Base-by-base conservation (phyloP, 2,329 filamentous ascomycete species). In the Penicillium verrucosum region DNA sequence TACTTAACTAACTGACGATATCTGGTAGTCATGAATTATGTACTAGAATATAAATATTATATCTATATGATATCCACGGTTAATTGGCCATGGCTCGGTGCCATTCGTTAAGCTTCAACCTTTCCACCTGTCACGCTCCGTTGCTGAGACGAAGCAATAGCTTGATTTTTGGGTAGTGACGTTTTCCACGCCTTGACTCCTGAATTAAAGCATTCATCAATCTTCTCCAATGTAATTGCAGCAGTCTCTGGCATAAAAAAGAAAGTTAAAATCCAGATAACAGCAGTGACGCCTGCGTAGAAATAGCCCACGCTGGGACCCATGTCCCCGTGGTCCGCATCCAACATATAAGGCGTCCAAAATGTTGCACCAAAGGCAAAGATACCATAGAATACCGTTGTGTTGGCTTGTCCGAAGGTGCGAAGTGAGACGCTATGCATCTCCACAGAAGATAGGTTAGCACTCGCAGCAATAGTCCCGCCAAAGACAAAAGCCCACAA, bases 271-370 rank as follows among this genome's bases (percentile, higher is more conserved):
- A 51, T 27, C 5, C 50, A 48, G 29, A 67, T 60, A 3, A 61
- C 51, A 4, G 61, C 54, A 2, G 65, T 65, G 2, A 68, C 59
- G 0, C 58, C 65, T 1, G 63, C 64, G 45, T 70, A 70, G 40
- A 70, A 70, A 37, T 70, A 70, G 2, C 68, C 67, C n/a, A 70
- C 68, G 46, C 60, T 66, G 3, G 66, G 34, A 1, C 67, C 66
- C 65, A 67, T 67, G 32, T 66, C 54, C 21, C 65, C 65, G 32
- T 68, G 65, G 11, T 59, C 43, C 0, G 52, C 40, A 18, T 48
- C 59, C 9, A 68, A 43, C 65, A 66, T 67, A 30, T 67, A 67
- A 3, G 64, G 65, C 0, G 60, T 64, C 58, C 62, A 67, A 27
- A 67, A 67, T 10, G 47, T 54, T 30, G 58, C 58, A 16, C 37